Conservation (phyloP, 371 early-diverging fungal genomes). For the Mucor mucedo region DNA sequence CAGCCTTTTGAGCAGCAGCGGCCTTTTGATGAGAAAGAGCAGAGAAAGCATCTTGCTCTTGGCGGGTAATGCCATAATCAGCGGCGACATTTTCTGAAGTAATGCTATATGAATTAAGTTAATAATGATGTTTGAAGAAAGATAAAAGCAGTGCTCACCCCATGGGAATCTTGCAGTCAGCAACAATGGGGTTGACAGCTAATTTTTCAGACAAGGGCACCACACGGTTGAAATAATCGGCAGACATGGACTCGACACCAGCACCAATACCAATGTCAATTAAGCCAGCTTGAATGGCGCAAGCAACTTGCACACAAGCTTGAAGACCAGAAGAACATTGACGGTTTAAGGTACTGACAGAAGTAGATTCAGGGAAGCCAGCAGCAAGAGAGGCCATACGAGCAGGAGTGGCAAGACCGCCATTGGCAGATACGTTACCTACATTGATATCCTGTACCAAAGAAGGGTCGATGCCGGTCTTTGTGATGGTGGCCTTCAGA, state of each 20-base stretch:
- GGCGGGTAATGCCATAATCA: conserved; percentile 82
- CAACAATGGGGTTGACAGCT: conserved; percentile 63
- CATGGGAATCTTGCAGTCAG: conserved; percentile 88
- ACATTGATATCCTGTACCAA: conserved; percentile 95
- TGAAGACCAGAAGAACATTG: conserved; percentile 98
- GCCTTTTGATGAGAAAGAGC: conserved; percentile 83
- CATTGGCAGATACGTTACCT: conserved; percentile 93
- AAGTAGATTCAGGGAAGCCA: conserved; percentile 89
- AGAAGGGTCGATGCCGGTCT: conserved; percentile 86
- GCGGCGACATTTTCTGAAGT: conserved; percentile 97
- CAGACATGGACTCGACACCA: conserved; percentile 98
- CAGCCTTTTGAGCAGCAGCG: conserved; percentile 87
- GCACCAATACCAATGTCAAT: conserved; percentile 98
- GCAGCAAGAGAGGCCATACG: conserved; percentile 96
- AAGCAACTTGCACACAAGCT: conserved; percentile 89
- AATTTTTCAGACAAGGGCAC: conserved; percentile 74
- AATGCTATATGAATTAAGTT: conserved; percentile 46
- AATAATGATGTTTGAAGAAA: not conserved
- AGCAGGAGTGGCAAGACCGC: conserved; percentile 85
- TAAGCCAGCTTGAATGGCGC: conserved; percentile 88
- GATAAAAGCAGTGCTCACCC: conserved; percentile 52
- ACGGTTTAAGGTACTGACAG: conserved; percentile 93
- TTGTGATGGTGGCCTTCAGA: conserved; percentile 81
- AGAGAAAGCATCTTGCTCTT: conserved; percentile 91
- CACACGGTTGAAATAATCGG: conserved; percentile 77